phyloP scores from a whole-genome alignment of 139 green algal genomes.

The Zygnema circumcarinatum region DNA sequence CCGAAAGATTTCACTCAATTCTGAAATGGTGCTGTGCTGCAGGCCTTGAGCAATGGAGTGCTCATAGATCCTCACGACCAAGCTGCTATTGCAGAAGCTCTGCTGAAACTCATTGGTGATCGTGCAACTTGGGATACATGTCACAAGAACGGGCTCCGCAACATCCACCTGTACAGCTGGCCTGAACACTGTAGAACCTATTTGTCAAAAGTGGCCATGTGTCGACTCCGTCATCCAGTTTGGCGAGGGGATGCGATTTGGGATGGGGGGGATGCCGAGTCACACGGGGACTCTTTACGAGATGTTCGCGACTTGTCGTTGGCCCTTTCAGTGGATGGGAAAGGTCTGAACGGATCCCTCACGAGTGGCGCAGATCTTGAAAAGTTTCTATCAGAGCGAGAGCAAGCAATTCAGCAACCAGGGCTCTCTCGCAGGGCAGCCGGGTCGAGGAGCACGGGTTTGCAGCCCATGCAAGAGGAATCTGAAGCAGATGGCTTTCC shows the following conservation, averaged over 20 bases:
- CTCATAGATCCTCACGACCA: conserved; percentile 87
- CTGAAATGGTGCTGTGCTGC: not conserved
- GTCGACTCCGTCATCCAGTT: conserved; percentile 85
- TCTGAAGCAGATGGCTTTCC: not conserved
- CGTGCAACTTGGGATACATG: conserved; percentile 77
- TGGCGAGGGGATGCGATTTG: conserved; percentile 59
- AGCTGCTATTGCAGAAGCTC: conserved; percentile 70
- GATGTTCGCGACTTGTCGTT: conserved; percentile 31
- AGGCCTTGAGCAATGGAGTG: conserved; percentile 82
- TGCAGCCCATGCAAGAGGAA: conserved; percentile 34
- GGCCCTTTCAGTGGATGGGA: conserved; percentile 36
- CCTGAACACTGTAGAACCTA: conserved; percentile 70
- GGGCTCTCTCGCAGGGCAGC: not conserved
- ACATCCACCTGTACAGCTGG: conserved; percentile 56
- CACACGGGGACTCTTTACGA: conserved; percentile 21
- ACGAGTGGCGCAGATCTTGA: not conserved
- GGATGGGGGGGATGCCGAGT: not conserved
- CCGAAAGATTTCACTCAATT: no score
- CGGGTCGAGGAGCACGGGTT: not conserved
- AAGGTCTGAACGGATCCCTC: conserved; percentile 4
- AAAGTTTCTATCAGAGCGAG: conserved; percentile 11
- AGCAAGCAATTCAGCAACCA: not conserved
- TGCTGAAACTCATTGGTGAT: conserved; percentile 83
- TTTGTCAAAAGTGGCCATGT: conserved; percentile 83
- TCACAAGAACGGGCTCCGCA: conserved; percentile 65